Percentiles rank a stretch among this genome's conserved stretches.
Evolutionary conservation across 345 rosid species (phyloP).

Genomic region (Salix koriyanagi): DNA sequence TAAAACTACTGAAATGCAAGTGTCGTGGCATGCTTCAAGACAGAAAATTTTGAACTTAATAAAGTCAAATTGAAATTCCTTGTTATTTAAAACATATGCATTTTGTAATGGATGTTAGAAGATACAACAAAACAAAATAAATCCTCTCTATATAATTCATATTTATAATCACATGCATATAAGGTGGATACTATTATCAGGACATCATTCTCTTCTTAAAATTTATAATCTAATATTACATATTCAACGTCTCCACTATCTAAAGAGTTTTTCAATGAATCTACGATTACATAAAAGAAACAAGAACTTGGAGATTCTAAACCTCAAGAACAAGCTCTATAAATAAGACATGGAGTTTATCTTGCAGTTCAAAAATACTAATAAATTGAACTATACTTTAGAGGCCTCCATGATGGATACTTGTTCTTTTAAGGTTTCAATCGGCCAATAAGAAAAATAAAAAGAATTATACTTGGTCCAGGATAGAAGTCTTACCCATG

Average conservation of each 20-base stretch:
- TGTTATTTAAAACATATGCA: too few relatives aligned
- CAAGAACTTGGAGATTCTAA: neutral
- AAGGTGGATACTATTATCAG: too few relatives aligned
- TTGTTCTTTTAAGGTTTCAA: too few relatives aligned
- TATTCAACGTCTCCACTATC: neutral
- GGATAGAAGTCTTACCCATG: constrained; percentile 58
- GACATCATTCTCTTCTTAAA: neutral
- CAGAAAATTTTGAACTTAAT: neutral
- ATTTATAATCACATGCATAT: too few relatives aligned
- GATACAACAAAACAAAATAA: neutral
- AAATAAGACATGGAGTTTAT: neutral
- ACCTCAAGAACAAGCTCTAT: neutral
- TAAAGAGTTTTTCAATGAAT: neutral
- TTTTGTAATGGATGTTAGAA: neutral
- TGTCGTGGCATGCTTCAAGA: neutral
- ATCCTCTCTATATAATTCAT: too few relatives aligned
- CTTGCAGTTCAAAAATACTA: neutral
- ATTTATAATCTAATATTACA: neutral
- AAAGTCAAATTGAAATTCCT: neutral
- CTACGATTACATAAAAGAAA: neutral
- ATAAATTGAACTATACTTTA: neutral
- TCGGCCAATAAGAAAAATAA: too few relatives aligned
- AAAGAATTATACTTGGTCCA: neutral
- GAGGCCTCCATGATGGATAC: neutral
- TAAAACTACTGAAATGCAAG: neutral